phyloP scores from a whole-genome alignment of 2,329 filamentous ascomycete species.

The Cladophialophora chaetospira region DNA sequence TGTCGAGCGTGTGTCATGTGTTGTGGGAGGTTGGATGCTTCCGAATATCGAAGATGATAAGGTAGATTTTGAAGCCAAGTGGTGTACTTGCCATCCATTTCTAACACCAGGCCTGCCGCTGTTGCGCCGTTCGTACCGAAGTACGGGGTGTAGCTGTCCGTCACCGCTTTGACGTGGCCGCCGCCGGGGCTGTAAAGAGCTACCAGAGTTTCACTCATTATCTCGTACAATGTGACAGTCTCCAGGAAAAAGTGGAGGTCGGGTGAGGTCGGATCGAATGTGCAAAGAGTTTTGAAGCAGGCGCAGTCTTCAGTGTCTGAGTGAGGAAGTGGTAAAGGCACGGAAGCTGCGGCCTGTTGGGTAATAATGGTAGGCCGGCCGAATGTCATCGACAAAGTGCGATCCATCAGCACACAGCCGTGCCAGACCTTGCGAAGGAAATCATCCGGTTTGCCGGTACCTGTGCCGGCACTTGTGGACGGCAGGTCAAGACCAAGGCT shows the following conservation, averaged over 20 bases:
- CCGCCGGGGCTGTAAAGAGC: slow-evolving; percentile 15
- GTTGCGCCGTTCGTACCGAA: slow-evolving; percentile 9
- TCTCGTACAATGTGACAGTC: slow-evolving; percentile 14
- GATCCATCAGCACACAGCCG: slow-evolving; percentile 43
- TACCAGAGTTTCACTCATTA: slow-evolving; percentile 18
- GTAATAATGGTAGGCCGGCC: slow-evolving; percentile 20
- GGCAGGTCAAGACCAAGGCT: slow-evolving; percentile 50
- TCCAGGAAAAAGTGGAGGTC: slow-evolving; percentile 23
- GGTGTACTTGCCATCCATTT: slow-evolving; percentile 18
- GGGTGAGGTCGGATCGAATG: background rate
- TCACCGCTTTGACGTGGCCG: background rate
- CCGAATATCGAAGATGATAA: background rate
- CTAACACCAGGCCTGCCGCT: slow-evolving; percentile 13
- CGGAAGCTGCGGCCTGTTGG: slow-evolving; percentile 13
- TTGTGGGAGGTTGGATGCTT: background rate
- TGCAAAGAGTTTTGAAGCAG: background rate
- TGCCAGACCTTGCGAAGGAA: slow-evolving; percentile 37
- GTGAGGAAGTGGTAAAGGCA: slow-evolving; percentile 17
- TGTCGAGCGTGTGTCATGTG: slow-evolving; percentile 10
- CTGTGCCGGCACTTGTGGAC: slow-evolving; percentile 39
- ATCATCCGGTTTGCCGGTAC: slow-evolving; percentile 35
- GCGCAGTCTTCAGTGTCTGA: background rate
- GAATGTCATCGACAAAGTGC: slow-evolving; percentile 21
- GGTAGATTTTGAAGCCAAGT: slow-evolving; percentile 12
- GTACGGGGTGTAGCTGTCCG: slow-evolving; percentile 4